phyloP scores from a whole-genome alignment of 345 rosid species.

The Ceriops decandra region DNA sequence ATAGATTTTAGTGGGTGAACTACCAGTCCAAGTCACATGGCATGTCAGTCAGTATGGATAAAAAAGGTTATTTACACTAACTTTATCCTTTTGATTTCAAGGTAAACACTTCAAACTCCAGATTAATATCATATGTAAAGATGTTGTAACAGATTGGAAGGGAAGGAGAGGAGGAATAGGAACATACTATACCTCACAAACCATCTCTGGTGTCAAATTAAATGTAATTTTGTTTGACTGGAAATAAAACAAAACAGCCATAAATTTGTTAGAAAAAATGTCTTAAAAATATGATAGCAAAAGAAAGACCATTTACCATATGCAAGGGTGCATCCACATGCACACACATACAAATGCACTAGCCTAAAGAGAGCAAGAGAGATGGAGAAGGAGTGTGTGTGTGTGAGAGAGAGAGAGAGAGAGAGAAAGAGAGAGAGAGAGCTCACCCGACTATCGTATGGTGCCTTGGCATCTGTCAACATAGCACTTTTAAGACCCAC shows the following conservation, averaged over 20 bases:
- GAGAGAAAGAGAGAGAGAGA: background rate
- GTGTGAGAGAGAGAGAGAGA: background rate
- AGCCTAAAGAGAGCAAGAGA: slow-evolving; percentile 7
- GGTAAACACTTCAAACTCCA: too few species aligned
- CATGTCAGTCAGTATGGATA: too few species aligned
- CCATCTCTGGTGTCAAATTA: slow-evolving; percentile 79
- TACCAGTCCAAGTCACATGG: too few species aligned
- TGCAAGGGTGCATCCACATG: background rate
- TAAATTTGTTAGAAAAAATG: slow-evolving; percentile 3
- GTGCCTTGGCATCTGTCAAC: slow-evolving; percentile 75
- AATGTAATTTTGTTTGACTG: slow-evolving; percentile 94
- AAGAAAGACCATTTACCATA: background rate
- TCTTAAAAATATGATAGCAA: background rate
- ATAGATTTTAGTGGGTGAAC: too few species aligned
- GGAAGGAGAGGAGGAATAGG: background rate
- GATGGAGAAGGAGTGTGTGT: background rate
- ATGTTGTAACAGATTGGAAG: background rate
- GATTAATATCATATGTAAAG: background rate
- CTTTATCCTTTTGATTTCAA: too few species aligned
- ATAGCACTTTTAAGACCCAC: slow-evolving; percentile 84
- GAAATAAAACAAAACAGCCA: slow-evolving; percentile 18
- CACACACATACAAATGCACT: background rate
- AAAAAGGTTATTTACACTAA: too few species aligned
- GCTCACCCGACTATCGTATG: slow-evolving; percentile 83
- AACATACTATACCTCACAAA: slow-evolving; percentile 59